Evolutionary conservation across 2,329 filamentous ascomycete species (phyloP).

Genomic region (Hirsutella thompsonii): DNA sequence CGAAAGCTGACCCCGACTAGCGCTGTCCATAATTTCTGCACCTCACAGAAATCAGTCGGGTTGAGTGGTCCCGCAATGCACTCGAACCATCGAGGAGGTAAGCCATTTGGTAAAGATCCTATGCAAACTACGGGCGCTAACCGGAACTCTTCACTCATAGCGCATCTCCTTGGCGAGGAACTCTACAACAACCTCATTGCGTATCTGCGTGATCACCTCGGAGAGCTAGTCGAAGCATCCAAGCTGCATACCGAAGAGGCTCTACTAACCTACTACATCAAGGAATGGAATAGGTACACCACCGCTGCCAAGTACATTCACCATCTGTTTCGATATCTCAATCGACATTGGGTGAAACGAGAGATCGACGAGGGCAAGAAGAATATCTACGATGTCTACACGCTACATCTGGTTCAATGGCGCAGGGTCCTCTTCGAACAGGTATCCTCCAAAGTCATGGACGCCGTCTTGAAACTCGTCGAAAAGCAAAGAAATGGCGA

Average conservation of each 20-base stretch:
- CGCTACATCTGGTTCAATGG: slow-evolving; percentile 91
- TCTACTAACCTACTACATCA: slow-evolving; percentile 83
- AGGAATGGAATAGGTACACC: slow-evolving; percentile 93
- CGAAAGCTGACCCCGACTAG: slow-evolving; percentile 23
- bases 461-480: slow-evolving; percentile 83
- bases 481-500: slow-evolving; percentile 96
- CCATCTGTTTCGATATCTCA: slow-evolving; percentile 90
- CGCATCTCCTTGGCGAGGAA: slow-evolving; percentile 89
- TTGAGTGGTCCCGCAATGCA: slow-evolving; percentile 29
- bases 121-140: background rate
- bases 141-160: slow-evolving; percentile 27
- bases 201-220: slow-evolving; percentile 71
- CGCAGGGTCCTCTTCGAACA: slow-evolving; percentile 77
- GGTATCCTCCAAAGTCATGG: slow-evolving; percentile 84
- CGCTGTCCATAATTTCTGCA: slow-evolving; percentile 98
- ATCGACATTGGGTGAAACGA: slow-evolving; percentile 96
- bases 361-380: slow-evolving; percentile 99
- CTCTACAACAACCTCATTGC: slow-evolving; percentile 83
- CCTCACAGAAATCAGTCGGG: slow-evolving; percentile 85
- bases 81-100: slow-evolving; percentile 48
- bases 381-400: slow-evolving; percentile 96
- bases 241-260: slow-evolving; percentile 79
- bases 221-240: slow-evolving; percentile 57
- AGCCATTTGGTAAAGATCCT: slow-evolving; percentile 4
- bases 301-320: slow-evolving; percentile 95